A percentile compares a stretch with the other conserved stretches of the same genome.
These are phyloP conservation scores for Tetraselmis chui DNA, from an alignment of 139 green algal species.

Conservation along the genomic window DNA sequence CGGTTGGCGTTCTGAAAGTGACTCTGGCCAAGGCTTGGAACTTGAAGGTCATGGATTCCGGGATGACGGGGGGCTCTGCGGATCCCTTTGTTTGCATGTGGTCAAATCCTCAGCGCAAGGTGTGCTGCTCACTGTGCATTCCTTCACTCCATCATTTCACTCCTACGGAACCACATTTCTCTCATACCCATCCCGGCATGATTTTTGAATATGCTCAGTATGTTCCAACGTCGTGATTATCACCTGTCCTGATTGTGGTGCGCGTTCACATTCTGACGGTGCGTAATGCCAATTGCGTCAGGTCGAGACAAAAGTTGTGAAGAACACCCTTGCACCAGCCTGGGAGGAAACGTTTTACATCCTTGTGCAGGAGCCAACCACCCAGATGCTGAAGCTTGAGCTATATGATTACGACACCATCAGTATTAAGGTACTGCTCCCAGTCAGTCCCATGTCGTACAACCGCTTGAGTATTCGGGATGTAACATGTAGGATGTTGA, in stretches of 20 bases:
- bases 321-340: constrained; percentile 28
- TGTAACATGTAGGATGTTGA: too few relatives aligned
- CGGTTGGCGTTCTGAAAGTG: background rate
- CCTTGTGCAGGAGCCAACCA: constrained; percentile 40
- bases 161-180: too few relatives aligned
- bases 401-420: constrained; percentile 65
- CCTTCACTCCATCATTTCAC: background rate
- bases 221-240: too few relatives aligned
- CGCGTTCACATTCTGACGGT: too few relatives aligned
- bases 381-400: constrained; percentile 24
- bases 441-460: too few relatives aligned
- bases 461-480: too few relatives aligned
- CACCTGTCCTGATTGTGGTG: too few relatives aligned
- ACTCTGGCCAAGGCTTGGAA: background rate
- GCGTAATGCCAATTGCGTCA: too few relatives aligned
- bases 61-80: background rate
- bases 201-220: too few relatives aligned
- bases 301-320: constrained; percentile 21
- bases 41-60: background rate
- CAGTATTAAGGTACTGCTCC: background rate
- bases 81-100: constrained; percentile 3
- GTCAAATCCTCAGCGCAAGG: background rate
- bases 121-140: background rate
- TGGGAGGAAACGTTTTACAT: constrained; percentile 56
- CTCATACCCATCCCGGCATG: too few relatives aligned